Conservation (phyloP, 2,329 filamentous ascomycete genomes). For the Colletotrichum truncatum region DNA sequence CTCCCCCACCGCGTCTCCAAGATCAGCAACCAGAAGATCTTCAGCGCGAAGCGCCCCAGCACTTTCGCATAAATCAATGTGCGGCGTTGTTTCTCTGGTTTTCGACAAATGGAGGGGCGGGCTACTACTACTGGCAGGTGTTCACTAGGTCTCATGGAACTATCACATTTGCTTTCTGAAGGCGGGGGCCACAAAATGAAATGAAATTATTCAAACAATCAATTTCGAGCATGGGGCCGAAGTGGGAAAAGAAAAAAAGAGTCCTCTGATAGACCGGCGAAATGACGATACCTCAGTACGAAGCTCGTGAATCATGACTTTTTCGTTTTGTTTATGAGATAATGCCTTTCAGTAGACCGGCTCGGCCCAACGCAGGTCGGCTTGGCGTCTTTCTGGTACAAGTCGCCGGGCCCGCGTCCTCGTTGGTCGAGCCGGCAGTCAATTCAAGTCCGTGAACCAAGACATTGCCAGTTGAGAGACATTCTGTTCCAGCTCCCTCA, state of each 20-base stretch:
- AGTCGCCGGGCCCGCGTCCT: background rate
- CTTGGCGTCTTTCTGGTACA: background rate
- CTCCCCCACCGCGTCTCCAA: slow-evolving; percentile 95
- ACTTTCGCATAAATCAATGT: slow-evolving; percentile 88
- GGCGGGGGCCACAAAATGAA: slow-evolving; percentile 44
- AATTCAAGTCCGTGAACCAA: slow-evolving; percentile 3
- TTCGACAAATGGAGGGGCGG: slow-evolving; percentile 50
- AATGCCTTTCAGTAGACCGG: background rate
- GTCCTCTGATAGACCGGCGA: slow-evolving; percentile 17
- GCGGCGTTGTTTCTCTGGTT: slow-evolving; percentile 57
- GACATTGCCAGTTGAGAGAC: background rate
- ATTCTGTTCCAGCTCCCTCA: too few species aligned
- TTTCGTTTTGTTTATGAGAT: slow-evolving; percentile 14
- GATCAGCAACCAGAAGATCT: slow-evolving; percentile 87
- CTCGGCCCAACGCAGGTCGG: slow-evolving; percentile 3
- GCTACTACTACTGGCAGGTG: slow-evolving; percentile 60
- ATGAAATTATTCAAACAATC: slow-evolving; percentile 49
- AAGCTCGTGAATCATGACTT: slow-evolving; percentile 28
- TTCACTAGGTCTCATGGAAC: slow-evolving; percentile 70
- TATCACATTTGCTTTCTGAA: slow-evolving; percentile 65
- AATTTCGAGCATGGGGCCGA: slow-evolving; percentile 23
- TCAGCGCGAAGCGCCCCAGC: slow-evolving; percentile 90
- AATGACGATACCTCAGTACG: slow-evolving; percentile 28
- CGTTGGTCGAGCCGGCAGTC: background rate
- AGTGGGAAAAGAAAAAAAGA: slow-evolving; percentile 2